phyloP scores from a whole-genome alignment of 1,139 yeast species.

The Hansenula anomala region DNA sequence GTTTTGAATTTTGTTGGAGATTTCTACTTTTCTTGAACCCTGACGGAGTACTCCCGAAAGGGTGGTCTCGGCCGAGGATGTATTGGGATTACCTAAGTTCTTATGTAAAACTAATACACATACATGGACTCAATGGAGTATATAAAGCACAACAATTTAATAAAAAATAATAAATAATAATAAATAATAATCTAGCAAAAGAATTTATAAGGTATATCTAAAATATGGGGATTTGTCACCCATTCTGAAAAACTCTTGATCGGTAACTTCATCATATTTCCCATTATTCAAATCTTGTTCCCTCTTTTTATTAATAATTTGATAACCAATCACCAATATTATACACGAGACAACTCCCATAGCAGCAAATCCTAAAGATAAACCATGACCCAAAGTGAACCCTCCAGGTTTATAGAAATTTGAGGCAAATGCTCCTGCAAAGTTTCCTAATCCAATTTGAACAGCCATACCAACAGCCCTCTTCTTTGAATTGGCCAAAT shows the following conservation, averaged over 20 bases:
- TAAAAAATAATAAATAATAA: too few relatives aligned
- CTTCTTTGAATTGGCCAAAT: conserved; percentile 25
- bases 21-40: too few relatives aligned
- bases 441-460: conserved; percentile 36
- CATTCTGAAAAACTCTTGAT: conserved; percentile 25
- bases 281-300: conserved; percentile 21
- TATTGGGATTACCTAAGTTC: too few relatives aligned
- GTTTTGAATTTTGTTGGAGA: too few relatives aligned
- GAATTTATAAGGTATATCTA: too few relatives aligned
- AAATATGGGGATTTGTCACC: conserved; percentile 29
- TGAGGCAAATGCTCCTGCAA: conserved; percentile 33
- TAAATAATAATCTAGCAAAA: too few relatives aligned
- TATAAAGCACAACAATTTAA: too few relatives aligned
- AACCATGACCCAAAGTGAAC: conserved; percentile 12
- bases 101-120: too few relatives aligned
- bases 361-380: conserved; percentile 13
- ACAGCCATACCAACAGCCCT: conserved; percentile 36
- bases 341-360: conserved; percentile 12
- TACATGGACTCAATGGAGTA: too few relatives aligned
- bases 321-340: conserved; percentile 17
- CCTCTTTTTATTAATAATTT: conserved; percentile 20
- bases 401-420: conserved; percentile 15
- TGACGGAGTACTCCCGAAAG: too few relatives aligned
- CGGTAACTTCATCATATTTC: conserved; percentile 22
- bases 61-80: too few relatives aligned